Conservation (phyloP, 2,329 filamentous ascomycete genomes). For the Exophiala sp. region DNA sequence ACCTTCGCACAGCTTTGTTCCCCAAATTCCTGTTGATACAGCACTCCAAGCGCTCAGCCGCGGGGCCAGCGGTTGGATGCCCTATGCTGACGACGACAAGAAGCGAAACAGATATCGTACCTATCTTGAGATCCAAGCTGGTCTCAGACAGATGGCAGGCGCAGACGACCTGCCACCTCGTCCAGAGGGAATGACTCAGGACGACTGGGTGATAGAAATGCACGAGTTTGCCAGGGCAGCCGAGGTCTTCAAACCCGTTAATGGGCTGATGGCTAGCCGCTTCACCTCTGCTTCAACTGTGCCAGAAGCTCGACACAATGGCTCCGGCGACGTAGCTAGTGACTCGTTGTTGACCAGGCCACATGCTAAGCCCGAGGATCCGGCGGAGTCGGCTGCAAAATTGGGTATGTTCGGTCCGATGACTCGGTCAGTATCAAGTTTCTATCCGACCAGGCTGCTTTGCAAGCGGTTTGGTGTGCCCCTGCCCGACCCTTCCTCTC, state of each 20-base stretch:
- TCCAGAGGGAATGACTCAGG: constrained; percentile 47
- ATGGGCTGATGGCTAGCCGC: constrained; percentile 83
- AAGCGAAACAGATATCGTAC: constrained; percentile 75
- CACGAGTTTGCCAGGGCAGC: constrained; percentile 69
- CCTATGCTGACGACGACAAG: constrained; percentile 73
- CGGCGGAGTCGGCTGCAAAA: constrained; percentile 77
- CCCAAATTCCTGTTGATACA: constrained; percentile 59
- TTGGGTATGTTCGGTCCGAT: constrained; percentile 89
- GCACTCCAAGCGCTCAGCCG: constrained; percentile 64
- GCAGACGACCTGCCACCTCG: constrained; percentile 53
- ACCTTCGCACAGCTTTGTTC: constrained; percentile 38
- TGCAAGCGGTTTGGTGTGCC: constrained; percentile 91
- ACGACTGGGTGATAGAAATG: constrained; percentile 76
- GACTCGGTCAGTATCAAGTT: constrained; percentile 66
- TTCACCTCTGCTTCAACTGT: constrained; percentile 67
- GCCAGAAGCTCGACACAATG: constrained; percentile 28
- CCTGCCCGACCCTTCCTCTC: constrained; percentile 50
- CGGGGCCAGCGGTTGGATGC: constrained; percentile 63
- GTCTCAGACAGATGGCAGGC: constrained; percentile 36
- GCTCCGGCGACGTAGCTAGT: constrained; percentile 19
- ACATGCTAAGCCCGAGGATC: constrained; percentile 55
- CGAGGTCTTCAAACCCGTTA: constrained; percentile 83
- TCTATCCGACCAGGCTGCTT: constrained; percentile 75
- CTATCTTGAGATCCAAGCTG: constrained; percentile 73
- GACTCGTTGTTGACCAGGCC: constrained; percentile 44